Evolutionary conservation across 169 alveolate genomes (phyloP).

Genomic region (Cyclospora cayetanensis): DNA sequence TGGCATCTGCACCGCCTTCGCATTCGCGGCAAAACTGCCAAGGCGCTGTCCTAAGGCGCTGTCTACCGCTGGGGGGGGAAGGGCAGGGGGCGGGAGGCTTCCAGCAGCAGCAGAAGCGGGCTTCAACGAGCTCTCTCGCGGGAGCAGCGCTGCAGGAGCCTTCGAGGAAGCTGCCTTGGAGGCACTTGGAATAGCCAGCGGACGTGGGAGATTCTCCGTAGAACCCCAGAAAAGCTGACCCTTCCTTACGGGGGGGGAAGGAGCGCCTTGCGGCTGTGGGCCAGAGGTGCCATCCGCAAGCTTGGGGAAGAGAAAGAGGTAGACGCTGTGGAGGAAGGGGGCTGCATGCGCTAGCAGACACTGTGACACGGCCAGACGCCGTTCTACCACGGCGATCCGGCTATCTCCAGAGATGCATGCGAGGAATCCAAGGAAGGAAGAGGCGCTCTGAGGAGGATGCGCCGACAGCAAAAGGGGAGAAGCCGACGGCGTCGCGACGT

Average conservation of each 20-base stretch:
- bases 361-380: not conserved
- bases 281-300: too few relatives aligned
- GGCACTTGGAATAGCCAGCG: not conserved
- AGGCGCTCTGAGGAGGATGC: not conserved
- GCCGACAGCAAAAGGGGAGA: not conserved
- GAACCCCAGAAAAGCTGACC: not conserved
- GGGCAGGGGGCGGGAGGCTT: too few relatives aligned
- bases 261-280: not conserved
- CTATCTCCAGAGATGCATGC: not conserved
- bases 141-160: not conserved
- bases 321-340: constrained; percentile 5
- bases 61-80: not conserved
- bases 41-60: not conserved
- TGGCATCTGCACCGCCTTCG: not conserved
- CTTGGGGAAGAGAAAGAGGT: not conserved
- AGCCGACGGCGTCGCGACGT: not conserved
- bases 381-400: not conserved
- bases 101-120: too few relatives aligned
- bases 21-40: not conserved
- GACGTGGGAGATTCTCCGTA: not conserved
- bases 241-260: not conserved
- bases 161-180: not conserved
- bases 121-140: too few relatives aligned
- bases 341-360: not conserved
- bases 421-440: not conserved